Evolutionary conservation across 345 rosid species (phyloP), one percentile per base, ranked within the genome.

Genomic region (Acer negundo): DNA sequence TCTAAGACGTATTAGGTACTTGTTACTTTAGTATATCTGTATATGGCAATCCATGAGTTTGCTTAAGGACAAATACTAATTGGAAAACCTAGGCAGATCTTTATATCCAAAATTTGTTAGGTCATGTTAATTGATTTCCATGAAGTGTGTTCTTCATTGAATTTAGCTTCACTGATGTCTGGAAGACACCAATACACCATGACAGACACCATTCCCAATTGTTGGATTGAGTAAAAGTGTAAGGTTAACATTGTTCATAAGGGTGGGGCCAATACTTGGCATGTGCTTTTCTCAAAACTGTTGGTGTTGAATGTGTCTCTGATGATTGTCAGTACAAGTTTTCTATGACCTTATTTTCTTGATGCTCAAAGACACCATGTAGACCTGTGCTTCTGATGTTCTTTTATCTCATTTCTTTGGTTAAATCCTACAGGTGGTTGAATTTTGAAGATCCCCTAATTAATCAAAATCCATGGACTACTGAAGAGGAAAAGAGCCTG

Each of bases 401-500:
- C 20, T 61, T 28, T 70, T 49, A 61, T 80, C 40, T 75, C 66
- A 73, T 75, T 16, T n/a, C 46, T 22, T 24, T 51, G 62, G 20
- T 73, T 72, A 16, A 65, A 76, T 62, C 46, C 49, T 81, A 77
- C 87, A 96, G 98, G 85, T 96, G 97, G 99, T 77, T 92, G 87
- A 94, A 88, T 82, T 84, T 83, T 63, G 97, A 89, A 86, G 97
- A 94, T 82, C 90, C 97, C 70, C 82, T 92, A 78, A 87, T 96
- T 65, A 94, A 96, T 86, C 82, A 80, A 3, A 53, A 74, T 65
- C 75, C 69, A 6, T 94, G 98, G 97, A 88, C 91, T 69, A 80
- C 70, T 6, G 82, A 87, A 80, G 98, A 96, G 88, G 97, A 92
- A 67, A 90, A 91, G 77, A 80, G 78, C 17, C 93, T 96, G 74